Base-by-base conservation (phyloP, 139 green algal genomes). In the Mesotaenium endlicherianum region DNA sequence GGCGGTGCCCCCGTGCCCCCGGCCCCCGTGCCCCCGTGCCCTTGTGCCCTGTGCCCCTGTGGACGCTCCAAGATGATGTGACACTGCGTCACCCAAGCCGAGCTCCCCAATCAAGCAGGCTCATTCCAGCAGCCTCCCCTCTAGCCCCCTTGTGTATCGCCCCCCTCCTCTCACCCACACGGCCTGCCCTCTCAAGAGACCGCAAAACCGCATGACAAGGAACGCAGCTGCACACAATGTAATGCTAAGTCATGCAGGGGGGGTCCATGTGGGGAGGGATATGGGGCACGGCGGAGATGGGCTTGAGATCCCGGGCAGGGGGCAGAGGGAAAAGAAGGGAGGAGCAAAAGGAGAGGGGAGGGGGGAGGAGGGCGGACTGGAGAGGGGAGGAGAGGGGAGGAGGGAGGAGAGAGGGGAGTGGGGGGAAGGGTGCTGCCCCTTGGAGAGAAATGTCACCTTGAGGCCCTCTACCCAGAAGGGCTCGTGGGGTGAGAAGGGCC, bases 381-480 rank as follows among this genome's bases (percentile, higher is more conserved):
- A 76, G 67, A 76, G 0, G 4, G 77, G 47, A 8, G 42, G 2
- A 82, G 67, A 74, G 1, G n/a, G 76, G 4, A 80, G 67, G 60
- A 77, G 72, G 72, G 72, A 75, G 72, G 72, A 75, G 43, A 11
- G 75, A 85, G 72, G 2, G 2, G 1, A 68, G 40, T 20, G 14
- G 80, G 1, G 1, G 47, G 71, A 83, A 53, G 72, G 26, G 5
- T 34, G 14, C 26, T n/a, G n/a, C n/a, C n/a, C n/a, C n/a, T n/a
- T n/a, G n/a, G n/a, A n/a, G n/a, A n/a, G n/a, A n/a, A n/a, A n/a
- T n/a, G n/a, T n/a, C 68, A 87, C 69, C 49, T 74, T 20, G 0
- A 87, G 58, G 70, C 47, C 44, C 26, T 87, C 30, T 45, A 82
- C 58, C n/a, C 2, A 38, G 41, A 82, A 82, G n/a, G 81, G 81